Evolutionary conservation across 2,329 filamentous ascomycete species (phyloP).

Genomic region (Aspergillus amoenus): DNA sequence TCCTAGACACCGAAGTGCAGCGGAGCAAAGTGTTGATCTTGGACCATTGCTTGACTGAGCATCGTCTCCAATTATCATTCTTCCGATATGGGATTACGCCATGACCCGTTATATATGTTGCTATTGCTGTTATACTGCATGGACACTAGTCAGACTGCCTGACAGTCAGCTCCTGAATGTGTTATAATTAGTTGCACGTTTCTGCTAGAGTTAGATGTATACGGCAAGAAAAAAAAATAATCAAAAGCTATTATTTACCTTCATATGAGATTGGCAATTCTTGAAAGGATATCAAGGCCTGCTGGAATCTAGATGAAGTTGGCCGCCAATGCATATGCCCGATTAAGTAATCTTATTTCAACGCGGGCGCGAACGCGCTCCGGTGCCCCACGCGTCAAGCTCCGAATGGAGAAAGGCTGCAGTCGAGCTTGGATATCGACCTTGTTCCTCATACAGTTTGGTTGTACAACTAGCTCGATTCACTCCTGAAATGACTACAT

Average conservation of each 20-base stretch:
- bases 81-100: background rate
- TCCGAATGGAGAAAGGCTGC: constrained; percentile 8
- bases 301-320: too few relatives aligned
- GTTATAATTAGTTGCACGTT: background rate
- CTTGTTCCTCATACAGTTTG: background rate
- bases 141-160: background rate
- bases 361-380: constrained; percentile 21
- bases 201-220: constrained; percentile 4
- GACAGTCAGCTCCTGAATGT: background rate
- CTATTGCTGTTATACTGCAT: constrained; percentile 10
- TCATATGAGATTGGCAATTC: background rate
- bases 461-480: background rate
- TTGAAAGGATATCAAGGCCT: too few relatives aligned
- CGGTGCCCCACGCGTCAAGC: constrained; percentile 33
- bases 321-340: background rate
- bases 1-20: background rate
- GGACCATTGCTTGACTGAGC: constrained; percentile 1
- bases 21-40: background rate
- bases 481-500: background rate
- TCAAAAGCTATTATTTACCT: background rate
- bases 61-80: background rate
- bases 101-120: constrained; percentile 10
- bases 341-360: constrained; percentile 20
- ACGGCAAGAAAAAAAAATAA: background rate
- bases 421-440: background rate